A percentile compares a stretch with the other conserved stretches of the same genome.
Evolutionary conservation across 768 basidiomycete species (phyloP).

Genomic region (Boletus subparvulus): DNA sequence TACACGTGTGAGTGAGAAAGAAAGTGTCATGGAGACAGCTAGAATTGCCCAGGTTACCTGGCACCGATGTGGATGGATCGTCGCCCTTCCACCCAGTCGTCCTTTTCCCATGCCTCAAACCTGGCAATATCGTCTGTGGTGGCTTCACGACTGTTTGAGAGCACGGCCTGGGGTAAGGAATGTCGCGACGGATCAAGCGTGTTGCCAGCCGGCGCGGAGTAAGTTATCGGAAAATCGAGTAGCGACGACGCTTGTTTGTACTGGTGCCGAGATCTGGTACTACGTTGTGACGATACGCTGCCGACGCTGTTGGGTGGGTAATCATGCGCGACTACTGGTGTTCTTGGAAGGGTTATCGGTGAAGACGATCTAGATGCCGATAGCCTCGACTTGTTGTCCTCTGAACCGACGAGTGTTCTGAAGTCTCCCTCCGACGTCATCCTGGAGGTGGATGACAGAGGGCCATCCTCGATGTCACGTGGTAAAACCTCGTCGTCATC

Average conservation of each 20-base stretch:
- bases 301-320: slow-evolving; percentile 61
- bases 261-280: slow-evolving; percentile 28
- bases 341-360: slow-evolving; percentile 10
- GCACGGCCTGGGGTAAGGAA: neutral
- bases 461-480: slow-evolving; percentile 49
- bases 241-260: slow-evolving; percentile 39
- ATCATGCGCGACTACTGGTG: slow-evolving; percentile 18
- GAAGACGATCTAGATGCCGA: slow-evolving; percentile 15
- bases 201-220: slow-evolving; percentile 36
- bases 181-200: slow-evolving; percentile 24
- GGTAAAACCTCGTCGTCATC: slow-evolving; percentile 43
- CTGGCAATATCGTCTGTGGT: slow-evolving; percentile 6
- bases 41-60: slow-evolving; percentile 19
- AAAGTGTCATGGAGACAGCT: neutral
- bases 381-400: slow-evolving; percentile 15
- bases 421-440: slow-evolving; percentile 30
- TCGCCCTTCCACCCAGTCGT: slow-evolving; percentile 51
- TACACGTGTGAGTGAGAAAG: slow-evolving; percentile 15
- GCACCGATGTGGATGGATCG: slow-evolving; percentile 33
- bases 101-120: slow-evolving; percentile 41
- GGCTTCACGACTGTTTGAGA: neutral
- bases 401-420: slow-evolving; percentile 19
- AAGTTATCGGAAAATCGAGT: slow-evolving; percentile 34
- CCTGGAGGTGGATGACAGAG: slow-evolving; percentile 35
- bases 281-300: slow-evolving; percentile 32